Conservation (phyloP, 768 basidiomycete genomes). For the Suillus clintonianus region DNA sequence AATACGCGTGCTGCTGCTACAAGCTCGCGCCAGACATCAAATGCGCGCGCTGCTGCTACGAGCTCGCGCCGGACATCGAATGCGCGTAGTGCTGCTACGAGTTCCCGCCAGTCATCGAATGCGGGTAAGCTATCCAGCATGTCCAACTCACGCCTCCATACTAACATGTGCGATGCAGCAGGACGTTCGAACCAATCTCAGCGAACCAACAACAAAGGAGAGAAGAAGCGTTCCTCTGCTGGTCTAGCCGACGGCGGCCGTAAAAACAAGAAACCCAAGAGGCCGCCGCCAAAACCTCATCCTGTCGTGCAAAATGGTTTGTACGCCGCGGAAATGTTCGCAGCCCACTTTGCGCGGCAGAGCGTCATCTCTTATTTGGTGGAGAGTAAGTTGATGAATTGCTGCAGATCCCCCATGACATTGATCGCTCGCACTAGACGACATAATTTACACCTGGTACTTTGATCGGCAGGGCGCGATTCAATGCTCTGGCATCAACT, state of each 20-base stretch:
- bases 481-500: slow-evolving; percentile 13
- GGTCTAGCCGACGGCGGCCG: not conserved
- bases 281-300: no score
- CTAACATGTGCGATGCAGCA: not conserved
- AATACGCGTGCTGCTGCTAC: no score
- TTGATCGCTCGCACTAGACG: slow-evolving; percentile 1
- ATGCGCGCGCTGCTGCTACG: not conserved
- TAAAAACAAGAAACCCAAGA: not conserved
- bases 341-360: not conserved
- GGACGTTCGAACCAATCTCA: not conserved
- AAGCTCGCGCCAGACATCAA: not conserved
- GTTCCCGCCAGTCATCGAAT: not conserved
- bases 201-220: not conserved
- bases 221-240: not conserved
- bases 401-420: not conserved
- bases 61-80: not conserved
- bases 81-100: not conserved
- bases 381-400: not conserved
- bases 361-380: not conserved
- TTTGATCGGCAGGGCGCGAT: slow-evolving; percentile 6
- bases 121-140: not conserved
- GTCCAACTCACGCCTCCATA: not conserved
- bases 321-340: slow-evolving; percentile 3
- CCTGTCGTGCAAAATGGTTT: slow-evolving; percentile 1
- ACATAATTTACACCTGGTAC: slow-evolving; percentile 3